Evolutionary conservation across 2,329 filamentous ascomycete genomes (phyloP), one percentile per base, ranked within the genome.

Genomic region (Alternaria angustiovoidea): DNA sequence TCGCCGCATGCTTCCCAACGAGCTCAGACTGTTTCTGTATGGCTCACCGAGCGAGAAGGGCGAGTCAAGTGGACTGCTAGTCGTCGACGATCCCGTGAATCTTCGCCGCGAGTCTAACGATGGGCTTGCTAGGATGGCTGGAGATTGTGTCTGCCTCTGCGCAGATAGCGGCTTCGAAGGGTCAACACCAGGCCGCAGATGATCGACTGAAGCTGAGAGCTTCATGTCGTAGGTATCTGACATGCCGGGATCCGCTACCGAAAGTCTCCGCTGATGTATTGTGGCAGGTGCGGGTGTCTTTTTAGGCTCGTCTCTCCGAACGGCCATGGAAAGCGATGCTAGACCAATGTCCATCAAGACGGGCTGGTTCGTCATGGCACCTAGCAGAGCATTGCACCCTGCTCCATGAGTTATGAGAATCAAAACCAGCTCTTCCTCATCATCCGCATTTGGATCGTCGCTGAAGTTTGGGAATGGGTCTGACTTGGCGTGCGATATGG

Each of bases 381-480:
- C 93, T 63, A 99, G 94, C 44, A 99, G 81, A 2, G 95, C 95
- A 80, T 99, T 99, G 80, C 94, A 97, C 39, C 95, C 95, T 14
- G 95, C 95, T 24, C 94, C 94, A 74, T 99, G 95, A 0, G 95
- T 97, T 22, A 99, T 91, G 7, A 99, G 81, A 41, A 99, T 85
- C 16, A 99, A 82, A 1, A 98, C 89, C 1, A 93, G 86, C 68
- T 89, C 87, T 14, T 91, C 87, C 0, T 87, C 85, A 2, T 86
- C 83, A 1, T 85, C 81, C 4, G 73, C 64, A 1, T 84, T 80
- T 3, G 73, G 62, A 24, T 68, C 67, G 6, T 72, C 61, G n/a
- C 65, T 68, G n/a, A 80, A 74, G 4, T 36, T 78, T 63, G 66
- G 78, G 72, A 74, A 70, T 24, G 71, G 67, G 11, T 76, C 70